Evolutionary conservation across 2,329 filamentous ascomycete species (phyloP).

Genomic region (Microsporum audouinii): DNA sequence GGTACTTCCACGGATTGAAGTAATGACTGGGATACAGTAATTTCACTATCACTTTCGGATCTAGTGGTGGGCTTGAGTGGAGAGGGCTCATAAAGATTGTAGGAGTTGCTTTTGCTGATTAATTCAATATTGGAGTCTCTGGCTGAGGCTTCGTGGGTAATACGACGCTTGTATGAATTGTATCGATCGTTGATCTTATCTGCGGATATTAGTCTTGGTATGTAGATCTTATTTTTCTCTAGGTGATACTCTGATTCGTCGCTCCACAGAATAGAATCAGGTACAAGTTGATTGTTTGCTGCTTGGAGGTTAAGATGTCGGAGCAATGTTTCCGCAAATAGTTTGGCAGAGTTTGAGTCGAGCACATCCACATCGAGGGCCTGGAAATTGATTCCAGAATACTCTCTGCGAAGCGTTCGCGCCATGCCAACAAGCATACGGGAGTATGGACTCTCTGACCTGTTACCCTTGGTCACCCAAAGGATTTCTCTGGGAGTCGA

Average conservation of each 20-base stretch:
- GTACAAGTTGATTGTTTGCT: background rate
- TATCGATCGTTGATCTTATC: conserved; percentile 1
- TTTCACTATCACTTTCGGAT: background rate
- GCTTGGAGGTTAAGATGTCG: background rate
- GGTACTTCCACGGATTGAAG: background rate
- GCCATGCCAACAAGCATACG: background rate
- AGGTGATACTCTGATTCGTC: background rate
- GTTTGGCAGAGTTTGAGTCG: background rate
- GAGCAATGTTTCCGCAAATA: background rate
- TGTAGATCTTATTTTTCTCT: background rate
- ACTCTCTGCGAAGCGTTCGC: background rate
- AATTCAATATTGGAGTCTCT: background rate
- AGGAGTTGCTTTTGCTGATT: background rate
- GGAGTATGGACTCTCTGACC: background rate
- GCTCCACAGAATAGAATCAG: background rate
- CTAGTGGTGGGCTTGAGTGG: background rate
- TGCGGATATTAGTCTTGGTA: background rate
- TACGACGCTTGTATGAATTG: background rate
- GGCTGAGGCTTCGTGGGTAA: background rate
- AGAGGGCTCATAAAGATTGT: background rate
- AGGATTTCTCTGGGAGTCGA: background rate
- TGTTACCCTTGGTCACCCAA: background rate
- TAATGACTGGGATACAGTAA: background rate
- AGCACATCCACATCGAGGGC: background rate
- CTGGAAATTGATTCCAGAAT: background rate